Evolutionary conservation across 768 basidiomycete genomes (phyloP).

Genomic region (Nidularia pulvinata): DNA sequence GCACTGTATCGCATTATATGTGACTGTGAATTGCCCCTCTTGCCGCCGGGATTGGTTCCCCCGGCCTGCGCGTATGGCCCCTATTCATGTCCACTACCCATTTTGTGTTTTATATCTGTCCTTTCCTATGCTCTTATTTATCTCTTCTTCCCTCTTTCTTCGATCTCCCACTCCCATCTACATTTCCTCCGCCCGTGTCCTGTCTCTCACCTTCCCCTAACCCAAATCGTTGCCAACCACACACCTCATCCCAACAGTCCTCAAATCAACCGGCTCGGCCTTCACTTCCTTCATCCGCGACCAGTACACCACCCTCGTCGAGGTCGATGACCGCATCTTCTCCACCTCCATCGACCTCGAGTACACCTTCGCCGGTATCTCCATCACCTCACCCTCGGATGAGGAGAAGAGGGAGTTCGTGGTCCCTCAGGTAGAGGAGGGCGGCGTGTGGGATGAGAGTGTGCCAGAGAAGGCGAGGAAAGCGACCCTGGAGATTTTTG

Average conservation of each 20-base stretch:
- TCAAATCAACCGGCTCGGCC: constrained; percentile 88
- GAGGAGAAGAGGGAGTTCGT: constrained; percentile 51
- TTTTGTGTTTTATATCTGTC: neutral
- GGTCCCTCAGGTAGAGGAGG: constrained; percentile 32
- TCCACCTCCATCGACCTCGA: constrained; percentile 82
- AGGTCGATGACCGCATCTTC: constrained; percentile 89
- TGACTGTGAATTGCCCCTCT: too few species aligned
- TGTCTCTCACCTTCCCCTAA: neutral
- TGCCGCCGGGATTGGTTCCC: too few species aligned
- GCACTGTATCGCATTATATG: too few species aligned
- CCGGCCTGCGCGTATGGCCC: too few species aligned
- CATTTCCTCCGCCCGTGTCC: too few species aligned
- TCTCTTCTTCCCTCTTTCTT: neutral
- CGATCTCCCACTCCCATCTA: neutral
- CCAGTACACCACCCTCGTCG: constrained; percentile 84
- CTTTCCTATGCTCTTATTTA: neutral
- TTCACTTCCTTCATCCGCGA: constrained; percentile 83
- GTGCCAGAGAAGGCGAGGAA: constrained; percentile 54
- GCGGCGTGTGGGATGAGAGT: constrained; percentile 57
- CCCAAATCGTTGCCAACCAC: neutral
- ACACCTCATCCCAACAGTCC: constrained; percentile 44
- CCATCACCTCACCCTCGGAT: constrained; percentile 47
- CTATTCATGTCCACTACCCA: neutral
- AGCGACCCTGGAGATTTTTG: constrained; percentile 80
- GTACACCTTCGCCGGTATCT: constrained; percentile 60